Evolutionary conservation across 441 rosid genomes (phyloP), one percentile per base, ranked within the genome.

Genomic region (Erysimum pusillum): DNA sequence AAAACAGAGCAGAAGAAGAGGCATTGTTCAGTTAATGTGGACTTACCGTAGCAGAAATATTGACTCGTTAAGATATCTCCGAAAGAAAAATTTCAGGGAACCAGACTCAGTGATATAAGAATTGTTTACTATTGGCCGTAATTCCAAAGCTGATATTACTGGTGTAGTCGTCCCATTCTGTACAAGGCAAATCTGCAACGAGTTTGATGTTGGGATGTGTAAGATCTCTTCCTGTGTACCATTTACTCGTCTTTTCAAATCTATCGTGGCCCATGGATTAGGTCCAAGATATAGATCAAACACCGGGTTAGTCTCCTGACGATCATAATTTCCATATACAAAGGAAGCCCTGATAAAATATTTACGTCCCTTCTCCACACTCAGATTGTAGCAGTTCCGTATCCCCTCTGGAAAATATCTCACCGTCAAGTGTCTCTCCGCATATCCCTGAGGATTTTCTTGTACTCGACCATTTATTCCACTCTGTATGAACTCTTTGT

Each of bases 291-390:
- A 63, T 0, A 76, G 39, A 70, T 70, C 62, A 56, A 76, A 76
- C 46, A 1, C 2, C 0, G 80, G 80, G 9, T 1, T 9, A 85
- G 59, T 71, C 68, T 73, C 86, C 71, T 17, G 2, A 1, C 18
- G 67, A 52, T 86, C 88, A 38, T 86, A 84, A 9, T 84, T 83
- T 17, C 90, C 86, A 62, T 86, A 84, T 8, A 73, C 0, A 76
- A 84, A 83, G 57, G 52, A 1, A 9, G 78, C 81, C 51, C 76
- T 70, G 64, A 81, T 80, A 9, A 77, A 71, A 39, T 78, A 49
- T 5, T 10, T 75, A 12, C 49, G 68, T 0, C 79, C 85, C 34
- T 49, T 62, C 6, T 64, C 45, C 0, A 82, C 81, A 13, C 1
- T 42, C 6, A 82, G 36, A 46, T 67, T 83, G 82, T 83, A 87